Evolutionary conservation across 2,329 filamentous ascomycete species (phyloP), one percentile per base, ranked within the genome.

Genomic region (Verticillium longisporum): DNA sequence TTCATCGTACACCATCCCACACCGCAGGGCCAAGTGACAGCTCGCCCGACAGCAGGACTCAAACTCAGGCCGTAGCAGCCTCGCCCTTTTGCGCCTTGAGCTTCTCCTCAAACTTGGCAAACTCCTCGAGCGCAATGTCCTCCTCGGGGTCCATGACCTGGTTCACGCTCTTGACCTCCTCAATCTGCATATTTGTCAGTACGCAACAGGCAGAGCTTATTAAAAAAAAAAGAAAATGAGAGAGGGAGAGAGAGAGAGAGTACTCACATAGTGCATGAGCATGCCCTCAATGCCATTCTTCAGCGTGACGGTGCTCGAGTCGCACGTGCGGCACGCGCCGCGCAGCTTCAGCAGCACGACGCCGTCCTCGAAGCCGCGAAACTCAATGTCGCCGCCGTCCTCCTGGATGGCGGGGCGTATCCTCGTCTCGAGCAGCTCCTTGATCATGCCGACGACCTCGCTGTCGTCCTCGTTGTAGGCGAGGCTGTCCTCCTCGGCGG

Each of bases 241-340:
- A 54, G 4, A 18, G n/a, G 9, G n/a, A 14, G 4, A 6, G n/a
- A 45, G 21, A 9, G 21, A 55, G 59, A 59, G 59, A 18, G 38
- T 55, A 86, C 89, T 84, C 75, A 92, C 90, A 75, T 95, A 95
- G 74, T 94, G 91, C 91, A 97, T 97, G 73, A 98, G 75, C 95
- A 99, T 98, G 66, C 91, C 91, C 82, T 99, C 95, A 68, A 99
- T 99, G 6, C 95, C 95, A 73, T 96, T 98, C 82, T 96, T 97
- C 67, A 99, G 77, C 34, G 95, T 99, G 38, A 97, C 93, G 0
- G 95, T 98, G 73, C 93, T 97, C 55, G 91, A 96, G 74, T 98
- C 95, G 74, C 95, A 99, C 21, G 94, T 98, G 66, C 95, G 83
- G 76, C 95, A 99, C 21, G 95, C 95, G 15, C 95, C 95, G 57